These are phyloP conservation scores for Podosphaera aphanis DNA, from an alignment of 2,329 filamentous ascomycete genomes.

Conservation along the genomic window DNA sequence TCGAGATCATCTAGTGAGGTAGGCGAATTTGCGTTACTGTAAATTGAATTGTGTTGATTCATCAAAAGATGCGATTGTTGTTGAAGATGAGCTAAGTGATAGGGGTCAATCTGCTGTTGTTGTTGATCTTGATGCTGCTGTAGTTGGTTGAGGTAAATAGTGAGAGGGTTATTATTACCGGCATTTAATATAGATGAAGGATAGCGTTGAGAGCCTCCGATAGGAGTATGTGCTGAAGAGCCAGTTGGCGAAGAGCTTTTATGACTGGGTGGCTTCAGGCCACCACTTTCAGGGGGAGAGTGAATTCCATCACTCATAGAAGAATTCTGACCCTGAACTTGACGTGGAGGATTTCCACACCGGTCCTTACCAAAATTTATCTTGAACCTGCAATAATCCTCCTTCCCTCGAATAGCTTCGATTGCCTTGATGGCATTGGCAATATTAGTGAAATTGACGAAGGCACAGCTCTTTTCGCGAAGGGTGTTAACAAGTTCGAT, in stretches of 20 bases:
- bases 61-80: conserved; percentile 50
- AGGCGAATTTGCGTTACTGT: conserved; percentile 38
- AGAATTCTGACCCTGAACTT: conserved; percentile 44
- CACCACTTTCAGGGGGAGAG: conserved; percentile 24
- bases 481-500: conserved; percentile 94
- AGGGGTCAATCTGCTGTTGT: conserved; percentile 32
- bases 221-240: conserved; percentile 26
- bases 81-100: conserved; percentile 20
- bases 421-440: conserved; percentile 99
- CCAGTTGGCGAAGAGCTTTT: conserved; percentile 15
- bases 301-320: conserved; percentile 38
- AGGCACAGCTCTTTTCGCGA: conserved; percentile 95
- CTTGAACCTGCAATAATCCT: conserved; percentile 97
- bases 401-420: conserved; percentile 77
- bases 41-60: conserved; percentile 60
- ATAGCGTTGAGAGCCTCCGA: conserved; percentile 20
- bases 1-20: conserved; percentile 33
- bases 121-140: conserved; percentile 49
- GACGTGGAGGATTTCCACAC: conserved; percentile 85
- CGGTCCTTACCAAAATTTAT: conserved; percentile 99
- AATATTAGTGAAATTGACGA: conserved; percentile 99
- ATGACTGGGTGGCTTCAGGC: conserved; percentile 14
- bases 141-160: conserved; percentile 76
- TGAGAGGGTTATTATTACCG: conserved; percentile 64
- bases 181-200: conserved; percentile 48